Evolutionary conservation across 495 filamentous ascomycete genomes (phyloP), one percentile per base, ranked within the genome.

Genomic region (Xylaria bambusicola): DNA sequence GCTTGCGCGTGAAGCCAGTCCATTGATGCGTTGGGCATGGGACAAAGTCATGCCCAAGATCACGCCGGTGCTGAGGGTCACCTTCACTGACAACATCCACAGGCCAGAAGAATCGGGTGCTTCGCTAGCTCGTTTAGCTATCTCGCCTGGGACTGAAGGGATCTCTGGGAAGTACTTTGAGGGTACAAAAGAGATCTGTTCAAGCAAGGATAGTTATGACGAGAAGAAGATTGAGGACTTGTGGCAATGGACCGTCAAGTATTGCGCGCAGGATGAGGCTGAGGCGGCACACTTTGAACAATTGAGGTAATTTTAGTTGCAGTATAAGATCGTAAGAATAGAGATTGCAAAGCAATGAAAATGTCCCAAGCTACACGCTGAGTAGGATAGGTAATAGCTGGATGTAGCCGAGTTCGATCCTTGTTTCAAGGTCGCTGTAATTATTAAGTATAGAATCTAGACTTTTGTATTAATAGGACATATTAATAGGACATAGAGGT

Each of bases 211-310:
- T 21, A 80, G 76, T 53, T 73, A 77, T 40, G 69, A 74, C 31
- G 64, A 70, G 59, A 60, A 38, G 24, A 77, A 77, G 58, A 75
- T 77, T 63, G 78, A 81, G 24, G 74, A 78, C 64, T 61, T 80
- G 47, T 82, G 75, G 75, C 61, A 66, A 52, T 82, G 76, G 76
- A 84, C 78, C 17, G 66, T 83, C 42, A 69, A 73, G 42, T 60
- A 71, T 38, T 64, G 79, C 9, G 75, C 68, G 18, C 60, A 61
- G 61, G 63, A 72, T 40, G 67, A 73, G 10, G 60, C 60, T 9
- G 74, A 78, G 60, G 59, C 41, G 44, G 59, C 46, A 4, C 53
- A 61, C 2, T 76, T 80, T 56, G 68, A 66, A 49, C 56, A 45
- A 45, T 56, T 68, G 15, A 17, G 13, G 1, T 44, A 10, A 20